Evolutionary conservation across 2,329 filamentous ascomycete genomes (phyloP).

Genomic region (Pseudophaeomoniella oleicola): DNA sequence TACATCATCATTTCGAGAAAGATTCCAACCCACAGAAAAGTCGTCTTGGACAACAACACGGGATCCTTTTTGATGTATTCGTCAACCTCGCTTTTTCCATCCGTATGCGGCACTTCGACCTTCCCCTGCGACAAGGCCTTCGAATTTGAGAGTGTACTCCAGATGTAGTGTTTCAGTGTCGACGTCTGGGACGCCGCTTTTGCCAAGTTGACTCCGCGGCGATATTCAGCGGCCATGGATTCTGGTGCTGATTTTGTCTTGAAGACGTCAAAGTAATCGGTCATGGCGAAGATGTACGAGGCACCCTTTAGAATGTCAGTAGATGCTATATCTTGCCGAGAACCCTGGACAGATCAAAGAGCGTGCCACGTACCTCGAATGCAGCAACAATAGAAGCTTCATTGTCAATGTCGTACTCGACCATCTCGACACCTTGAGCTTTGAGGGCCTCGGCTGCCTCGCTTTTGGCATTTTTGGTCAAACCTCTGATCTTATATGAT

Average conservation of each 20-base stretch:
- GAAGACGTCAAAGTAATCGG: slow-evolving; percentile 27
- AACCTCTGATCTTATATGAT: slow-evolving; percentile 37
- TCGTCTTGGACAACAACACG: slow-evolving; percentile 22
- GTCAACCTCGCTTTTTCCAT: slow-evolving; percentile 27
- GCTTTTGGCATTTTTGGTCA: slow-evolving; percentile 36
- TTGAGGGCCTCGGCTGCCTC: slow-evolving; percentile 22
- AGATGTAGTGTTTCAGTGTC: slow-evolving; percentile 30
- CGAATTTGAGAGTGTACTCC: slow-evolving; percentile 28
- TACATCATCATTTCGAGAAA: slow-evolving; percentile 20
- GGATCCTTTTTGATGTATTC: slow-evolving; percentile 20
- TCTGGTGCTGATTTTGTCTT: slow-evolving; percentile 13
- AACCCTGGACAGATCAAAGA: no score
- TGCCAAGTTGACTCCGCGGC: slow-evolving; percentile 27
- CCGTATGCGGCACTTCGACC: slow-evolving; percentile 24
- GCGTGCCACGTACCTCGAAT: slow-evolving; percentile 2
- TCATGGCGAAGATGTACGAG: slow-evolving; percentile 22
- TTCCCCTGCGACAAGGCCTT: slow-evolving; percentile 18
- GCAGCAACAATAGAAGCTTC: slow-evolving; percentile 5
- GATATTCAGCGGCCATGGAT: slow-evolving; percentile 22
- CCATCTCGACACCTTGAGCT: slow-evolving; percentile 6
- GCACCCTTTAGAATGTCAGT: slow-evolving; percentile 2
- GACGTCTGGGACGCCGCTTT: slow-evolving; percentile 22
- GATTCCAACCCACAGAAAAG: slow-evolving; percentile 22
- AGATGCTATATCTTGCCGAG: no score
- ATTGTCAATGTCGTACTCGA: slow-evolving; percentile 7